Evolutionary conservation across 2,329 filamentous ascomycete species (phyloP).

Genomic region (Cytospora piceicola): DNA sequence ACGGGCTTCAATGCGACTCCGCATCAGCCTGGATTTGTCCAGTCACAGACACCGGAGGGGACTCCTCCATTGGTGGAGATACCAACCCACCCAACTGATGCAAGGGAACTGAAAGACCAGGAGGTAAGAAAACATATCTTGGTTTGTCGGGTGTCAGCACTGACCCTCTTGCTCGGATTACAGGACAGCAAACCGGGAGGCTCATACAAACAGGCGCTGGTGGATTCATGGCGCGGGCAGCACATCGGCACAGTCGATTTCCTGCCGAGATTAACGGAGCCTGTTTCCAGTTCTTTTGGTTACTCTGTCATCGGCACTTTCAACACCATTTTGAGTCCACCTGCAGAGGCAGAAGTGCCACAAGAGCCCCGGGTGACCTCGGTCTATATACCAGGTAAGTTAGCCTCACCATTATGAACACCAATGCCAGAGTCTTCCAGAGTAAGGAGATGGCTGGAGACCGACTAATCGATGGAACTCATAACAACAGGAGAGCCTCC

Average conservation of each 20-base stretch:
- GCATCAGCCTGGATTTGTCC: background rate
- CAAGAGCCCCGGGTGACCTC: background rate
- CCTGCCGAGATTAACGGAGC: background rate
- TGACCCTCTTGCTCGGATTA: too few relatives aligned
- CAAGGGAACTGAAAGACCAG: background rate
- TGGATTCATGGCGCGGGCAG: background rate
- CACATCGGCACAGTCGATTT: background rate
- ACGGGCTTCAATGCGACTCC: background rate
- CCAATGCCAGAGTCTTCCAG: background rate
- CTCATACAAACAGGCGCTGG: background rate
- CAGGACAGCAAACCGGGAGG: background rate
- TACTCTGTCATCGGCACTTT: conserved; percentile 6
- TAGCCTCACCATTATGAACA: background rate
- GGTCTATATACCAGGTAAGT: background rate
- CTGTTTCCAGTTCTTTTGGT: background rate
- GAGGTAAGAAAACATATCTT: background rate
- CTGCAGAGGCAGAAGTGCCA: background rate
- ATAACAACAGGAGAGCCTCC: conserved; percentile 1
- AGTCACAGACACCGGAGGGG: background rate
- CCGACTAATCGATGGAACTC: background rate
- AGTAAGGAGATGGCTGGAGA: background rate
- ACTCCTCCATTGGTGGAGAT: background rate
- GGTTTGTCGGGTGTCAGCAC: background rate
- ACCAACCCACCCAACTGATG: background rate
- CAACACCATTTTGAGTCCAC: background rate